Evolutionary conservation across 1,284 basidiomycete genomes (phyloP), one percentile per base, ranked within the genome.

Genomic region (Cystobasidiaceae sp.): DNA sequence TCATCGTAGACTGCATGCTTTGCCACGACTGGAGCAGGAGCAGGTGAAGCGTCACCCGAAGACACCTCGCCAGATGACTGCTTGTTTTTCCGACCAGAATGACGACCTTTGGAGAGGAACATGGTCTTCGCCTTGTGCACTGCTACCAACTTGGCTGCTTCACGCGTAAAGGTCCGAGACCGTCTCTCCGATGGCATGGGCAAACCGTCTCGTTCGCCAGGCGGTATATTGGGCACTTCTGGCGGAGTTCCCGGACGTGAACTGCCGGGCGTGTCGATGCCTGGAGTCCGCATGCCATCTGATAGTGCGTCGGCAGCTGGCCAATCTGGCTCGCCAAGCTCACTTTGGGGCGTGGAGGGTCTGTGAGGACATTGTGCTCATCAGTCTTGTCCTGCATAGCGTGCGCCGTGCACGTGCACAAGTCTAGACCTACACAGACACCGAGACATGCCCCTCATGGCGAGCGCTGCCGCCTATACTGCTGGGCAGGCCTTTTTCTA

Each of bases 161-260:
- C 62, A 2, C 49, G 30, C 0, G 44, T 52, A 50, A 68, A 64
- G 13, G 46, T 52, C 3, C 61, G 50, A 3, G 51, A 51, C 7
- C 61, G 33, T 28, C 50, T 60, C 4, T 21, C 33, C 8, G 61
- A 46, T 27, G 52, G 33, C 37, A 52, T 49, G 17, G 67, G 67
- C n/a, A 68, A 44, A 9, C 67, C 67, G 49, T 68, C 67, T 23
- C 60, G 44, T 39, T 68, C 67, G 2, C 67, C 67, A 11, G 43
- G 19, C 2, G 61, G 61, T 15, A 64, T 64, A 32, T 45, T 34
- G 5, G 51, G 51, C 7, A 44, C 27, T n/a, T 44, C 61, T 13
- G 64, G 56, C 8, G 67, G 67, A 4, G 67, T 64, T 9, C 30
- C 51, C 15, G 67, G 67, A 37, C 61, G 23, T 19, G 67, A 68